A percentile compares a stretch with the other conserved stretches of the same genome.
Conservation (phyloP, 1,284 basidiomycete genomes). For the Boletellus deceptivus region DNA sequence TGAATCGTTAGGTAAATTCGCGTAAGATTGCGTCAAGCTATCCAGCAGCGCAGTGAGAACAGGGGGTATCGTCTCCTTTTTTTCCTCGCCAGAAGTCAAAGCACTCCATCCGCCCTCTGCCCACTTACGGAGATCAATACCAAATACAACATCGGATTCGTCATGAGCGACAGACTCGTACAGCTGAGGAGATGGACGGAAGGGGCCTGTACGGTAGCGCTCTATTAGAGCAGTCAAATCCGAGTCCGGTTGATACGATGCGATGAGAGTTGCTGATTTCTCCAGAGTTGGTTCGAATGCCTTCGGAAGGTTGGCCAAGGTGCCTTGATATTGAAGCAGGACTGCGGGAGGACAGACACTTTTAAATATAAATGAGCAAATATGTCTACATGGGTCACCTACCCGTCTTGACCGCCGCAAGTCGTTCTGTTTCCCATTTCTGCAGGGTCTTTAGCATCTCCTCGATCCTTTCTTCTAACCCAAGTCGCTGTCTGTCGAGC, state of each 20-base stretch:
- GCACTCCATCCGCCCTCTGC: slow-evolving; percentile 69
- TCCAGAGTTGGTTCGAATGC: slow-evolving; percentile 63
- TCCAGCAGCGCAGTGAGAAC: slow-evolving; percentile 70
- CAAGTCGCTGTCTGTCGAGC: slow-evolving; percentile 77
- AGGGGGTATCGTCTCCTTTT: slow-evolving; percentile 67
- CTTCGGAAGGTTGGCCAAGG: slow-evolving; percentile 67
- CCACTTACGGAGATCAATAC: slow-evolving; percentile 86
- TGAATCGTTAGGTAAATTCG: slow-evolving; percentile 57
- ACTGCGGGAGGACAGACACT: slow-evolving; percentile 41
- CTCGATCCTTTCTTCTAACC: slow-evolving; percentile 82
- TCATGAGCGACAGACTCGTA: slow-evolving; percentile 83
- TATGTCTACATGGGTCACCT: slow-evolving; percentile 30
- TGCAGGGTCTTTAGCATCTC: slow-evolving; percentile 78
- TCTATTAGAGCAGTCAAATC: slow-evolving; percentile 84
- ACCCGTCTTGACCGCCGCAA: slow-evolving; percentile 81
- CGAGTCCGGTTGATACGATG: slow-evolving; percentile 82
- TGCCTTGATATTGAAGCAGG: slow-evolving; percentile 80
- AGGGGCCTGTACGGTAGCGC: slow-evolving; percentile 85
- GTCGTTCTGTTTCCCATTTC: slow-evolving; percentile 80
- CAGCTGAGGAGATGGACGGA: slow-evolving; percentile 78
- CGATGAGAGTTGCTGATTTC: slow-evolving; percentile 70
- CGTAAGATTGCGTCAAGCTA: slow-evolving; percentile 66
- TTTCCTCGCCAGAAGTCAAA: slow-evolving; percentile 49
- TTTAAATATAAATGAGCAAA: slow-evolving; percentile 1
- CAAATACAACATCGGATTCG: slow-evolving; percentile 82